Base-by-base conservation (phyloP, 768 basidiomycete species). In the Kwoniella sp. region DNA sequence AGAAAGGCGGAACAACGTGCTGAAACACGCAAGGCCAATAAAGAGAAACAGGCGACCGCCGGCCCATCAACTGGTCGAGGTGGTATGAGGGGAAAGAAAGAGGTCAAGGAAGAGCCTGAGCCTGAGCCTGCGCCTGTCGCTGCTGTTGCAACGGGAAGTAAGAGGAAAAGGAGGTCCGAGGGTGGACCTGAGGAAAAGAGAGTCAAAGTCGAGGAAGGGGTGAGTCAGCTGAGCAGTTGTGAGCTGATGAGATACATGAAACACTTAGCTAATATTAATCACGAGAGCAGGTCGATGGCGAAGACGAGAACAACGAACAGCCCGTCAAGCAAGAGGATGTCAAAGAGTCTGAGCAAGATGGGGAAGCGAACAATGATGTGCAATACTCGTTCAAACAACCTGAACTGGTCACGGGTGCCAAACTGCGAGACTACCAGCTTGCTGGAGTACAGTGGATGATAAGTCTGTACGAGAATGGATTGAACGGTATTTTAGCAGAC, bases 371-470 rank as follows among this genome's bases (percentile, higher is more conserved):
- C 46, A 64, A 67, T 4, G 55, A 26, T 10, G 59, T 40, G n/a
- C 67, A 70, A 30, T 76, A 75, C 60, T 67, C 72, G 0, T 76
- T 78, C 59, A 67, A 63, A 47, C 95, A 97, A 75, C 90, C 92
- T 0, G 79, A 83, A 1, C 80, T 92, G 19, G 82, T 99, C 44
- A 92, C 92, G 0, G 95, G 95, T 4, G 92, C 87, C 0, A 89
- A 82, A 60, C 80, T 98, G 65, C 92, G 92, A 74, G 85, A 88
- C 33, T 97, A 96, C 77, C 95, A 99, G 77, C 85, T 97, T 1
- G 90, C 93, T 55, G 95, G 95, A 0, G 85, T 96, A 17, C 90
- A 94, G 66, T 97, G 95, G 95, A 90, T 96, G 90, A 88, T 90
- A 0, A 87, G 87, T 12, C 80, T 96, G 17, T 88, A 91, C 77